phyloP scores from a whole-genome alignment of 2,329 filamentous ascomycete genomes.

The Atkinsonella hypoxylon region DNA sequence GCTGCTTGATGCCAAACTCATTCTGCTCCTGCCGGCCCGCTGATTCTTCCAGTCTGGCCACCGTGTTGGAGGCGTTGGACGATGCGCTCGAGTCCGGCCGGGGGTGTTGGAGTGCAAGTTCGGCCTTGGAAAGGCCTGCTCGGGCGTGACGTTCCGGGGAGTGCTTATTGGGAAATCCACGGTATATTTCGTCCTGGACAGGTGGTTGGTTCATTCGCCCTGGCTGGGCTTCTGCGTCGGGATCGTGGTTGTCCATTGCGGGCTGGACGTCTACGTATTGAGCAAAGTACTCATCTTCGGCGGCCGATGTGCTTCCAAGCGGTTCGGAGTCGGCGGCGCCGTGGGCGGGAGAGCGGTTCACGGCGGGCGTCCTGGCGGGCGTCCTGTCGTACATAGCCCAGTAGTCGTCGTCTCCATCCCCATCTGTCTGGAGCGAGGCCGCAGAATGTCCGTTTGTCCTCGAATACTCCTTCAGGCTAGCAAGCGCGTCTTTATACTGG shows the following conservation, averaged over 20 bases:
- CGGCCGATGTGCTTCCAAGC: conserved; percentile 20
- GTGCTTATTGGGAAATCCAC: conserved; percentile 13
- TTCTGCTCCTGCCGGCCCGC: conserved; percentile 47
- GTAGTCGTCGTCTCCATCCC: conserved; percentile 57
- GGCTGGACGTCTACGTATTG: conserved; percentile 70
- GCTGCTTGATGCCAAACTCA: conserved; percentile 66
- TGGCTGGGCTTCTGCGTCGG: conserved; percentile 48
- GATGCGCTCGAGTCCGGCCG: conserved; percentile 46
- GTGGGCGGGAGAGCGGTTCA: conserved; percentile 46
- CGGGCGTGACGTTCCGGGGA: conserved; percentile 14
- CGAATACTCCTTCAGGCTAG: conserved; percentile 11
- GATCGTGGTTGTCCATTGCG: conserved; percentile 69
- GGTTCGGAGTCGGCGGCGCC: conserved; percentile 9
- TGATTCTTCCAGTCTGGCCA: conserved; percentile 49
- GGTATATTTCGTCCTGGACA: conserved; percentile 4
- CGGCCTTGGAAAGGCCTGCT: conserved; percentile 9
- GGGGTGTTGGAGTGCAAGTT: conserved; percentile 34
- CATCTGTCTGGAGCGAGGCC: background rate
- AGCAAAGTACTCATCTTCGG: conserved; percentile 63
- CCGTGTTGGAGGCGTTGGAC: conserved; percentile 41
- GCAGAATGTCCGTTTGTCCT: conserved; percentile 9
- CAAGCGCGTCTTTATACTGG: conserved; percentile 28
- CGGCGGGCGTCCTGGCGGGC: conserved; percentile 50
- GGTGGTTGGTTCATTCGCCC: conserved; percentile 23
- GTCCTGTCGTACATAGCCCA: conserved; percentile 70